Conservation (phyloP, 2,329 filamentous ascomycete genomes). For the Pyricularia sp. region DNA sequence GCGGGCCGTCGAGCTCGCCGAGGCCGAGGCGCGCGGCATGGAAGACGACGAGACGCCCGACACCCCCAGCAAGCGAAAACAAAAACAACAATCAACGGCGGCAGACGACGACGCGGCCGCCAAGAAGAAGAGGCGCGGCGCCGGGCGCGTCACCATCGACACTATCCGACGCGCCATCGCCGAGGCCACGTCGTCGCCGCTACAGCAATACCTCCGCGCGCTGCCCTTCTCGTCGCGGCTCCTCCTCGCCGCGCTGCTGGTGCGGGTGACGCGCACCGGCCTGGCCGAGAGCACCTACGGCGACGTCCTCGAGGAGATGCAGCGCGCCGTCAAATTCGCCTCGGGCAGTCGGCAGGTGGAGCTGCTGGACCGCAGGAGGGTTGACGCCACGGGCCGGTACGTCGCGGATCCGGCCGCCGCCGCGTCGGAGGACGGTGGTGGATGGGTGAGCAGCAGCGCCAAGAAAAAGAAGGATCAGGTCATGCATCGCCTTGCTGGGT, state of each 20-base stretch:
- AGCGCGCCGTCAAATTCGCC: slow-evolving; percentile 50
- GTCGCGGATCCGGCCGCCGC: slow-evolving; percentile 3
- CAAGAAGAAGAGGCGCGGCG: slow-evolving; percentile 25
- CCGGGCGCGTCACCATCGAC: slow-evolving; percentile 68
- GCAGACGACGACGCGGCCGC: slow-evolving; percentile 13
- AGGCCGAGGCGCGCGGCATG: slow-evolving; percentile 41
- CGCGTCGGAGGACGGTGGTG: neutral
- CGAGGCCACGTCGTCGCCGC: slow-evolving; percentile 83
- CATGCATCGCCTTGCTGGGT: slow-evolving; percentile 16
- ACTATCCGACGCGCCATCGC: slow-evolving; percentile 91
- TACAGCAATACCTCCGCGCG: slow-evolving; percentile 76
- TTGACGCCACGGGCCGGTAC: slow-evolving; percentile 4
- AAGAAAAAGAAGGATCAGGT: slow-evolving; percentile 1
- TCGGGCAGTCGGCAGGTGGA: slow-evolving; percentile 43
- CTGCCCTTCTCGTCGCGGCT: slow-evolving; percentile 75
- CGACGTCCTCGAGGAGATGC: slow-evolving; percentile 79
- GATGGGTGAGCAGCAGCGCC: slow-evolving; percentile 8
- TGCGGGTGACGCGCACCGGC: slow-evolving; percentile 68
- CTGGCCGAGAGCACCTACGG: slow-evolving; percentile 78
- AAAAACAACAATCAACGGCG: slow-evolving; percentile 10
- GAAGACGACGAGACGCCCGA: slow-evolving; percentile 19
- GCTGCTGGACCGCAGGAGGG: slow-evolving; percentile 30
- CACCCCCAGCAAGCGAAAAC: slow-evolving; percentile 13
- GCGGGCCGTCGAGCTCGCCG: slow-evolving; percentile 86
- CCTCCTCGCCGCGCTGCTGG: slow-evolving; percentile 69